Conservation (phyloP, 2,329 filamentous ascomycete genomes). For the Orbilia brochopaga region DNA sequence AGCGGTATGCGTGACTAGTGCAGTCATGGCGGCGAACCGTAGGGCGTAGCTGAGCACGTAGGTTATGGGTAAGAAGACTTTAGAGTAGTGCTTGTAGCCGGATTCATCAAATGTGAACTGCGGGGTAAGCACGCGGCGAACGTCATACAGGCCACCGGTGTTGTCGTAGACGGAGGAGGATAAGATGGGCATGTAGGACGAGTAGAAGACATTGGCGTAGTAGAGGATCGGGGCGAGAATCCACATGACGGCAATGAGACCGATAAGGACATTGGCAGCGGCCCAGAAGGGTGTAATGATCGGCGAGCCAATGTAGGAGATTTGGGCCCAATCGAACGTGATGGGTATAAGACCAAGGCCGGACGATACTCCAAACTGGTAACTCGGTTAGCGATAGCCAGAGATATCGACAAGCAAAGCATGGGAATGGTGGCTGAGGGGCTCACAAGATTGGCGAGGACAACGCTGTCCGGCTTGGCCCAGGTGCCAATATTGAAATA, state of each 20-base stretch:
- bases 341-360: constrained; percentile 82
- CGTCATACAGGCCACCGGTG: constrained; percentile 77
- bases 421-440: not conserved
- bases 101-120: constrained; percentile 79
- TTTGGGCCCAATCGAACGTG: constrained; percentile 90
- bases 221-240: constrained; percentile 79
- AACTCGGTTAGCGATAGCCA: not conserved
- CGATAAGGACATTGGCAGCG: constrained; percentile 81
- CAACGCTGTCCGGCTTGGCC: constrained; percentile 85
- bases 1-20: constrained; percentile 77
- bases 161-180: constrained; percentile 87
- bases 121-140: constrained; percentile 76
- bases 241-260: constrained; percentile 83
- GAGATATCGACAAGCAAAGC: not conserved
- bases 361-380: constrained; percentile 78
- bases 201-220: constrained; percentile 79
- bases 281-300: constrained; percentile 86
- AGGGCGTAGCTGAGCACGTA: constrained; percentile 86
- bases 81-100: constrained; percentile 80
- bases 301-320: constrained; percentile 84
- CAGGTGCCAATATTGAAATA: constrained; percentile 90
- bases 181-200: constrained; percentile 84
- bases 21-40: constrained; percentile 81
- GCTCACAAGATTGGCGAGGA: constrained; percentile 74
- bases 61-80: constrained; percentile 83